Percentiles rank a stretch among this genome's conserved stretches.
These are phyloP conservation scores for Hymenoscyphus occultus DNA, from an alignment of 2,329 filamentous ascomycete genomes.

Conservation along the genomic window DNA sequence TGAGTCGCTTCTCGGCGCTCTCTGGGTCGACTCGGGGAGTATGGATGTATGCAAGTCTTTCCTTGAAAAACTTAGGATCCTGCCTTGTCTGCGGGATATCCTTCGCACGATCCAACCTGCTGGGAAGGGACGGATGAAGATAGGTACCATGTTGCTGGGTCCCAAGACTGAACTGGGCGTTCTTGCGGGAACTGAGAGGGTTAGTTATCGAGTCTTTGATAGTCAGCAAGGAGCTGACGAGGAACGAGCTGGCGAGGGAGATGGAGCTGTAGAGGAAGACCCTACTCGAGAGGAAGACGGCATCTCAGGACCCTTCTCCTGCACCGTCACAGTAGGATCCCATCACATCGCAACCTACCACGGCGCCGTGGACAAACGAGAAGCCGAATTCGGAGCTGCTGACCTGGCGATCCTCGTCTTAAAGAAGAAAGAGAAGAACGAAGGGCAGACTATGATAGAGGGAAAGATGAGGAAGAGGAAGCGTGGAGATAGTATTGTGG, in stretches of 20 bases:
- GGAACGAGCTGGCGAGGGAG: too few relatives aligned
- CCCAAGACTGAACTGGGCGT: background rate
- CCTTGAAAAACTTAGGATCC: conserved; percentile 61
- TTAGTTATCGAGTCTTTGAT: background rate
- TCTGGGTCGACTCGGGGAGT: conserved; percentile 76
- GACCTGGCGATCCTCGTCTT: background rate
- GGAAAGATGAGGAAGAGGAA: too few relatives aligned
- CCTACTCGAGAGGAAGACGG: background rate
- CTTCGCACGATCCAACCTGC: conserved; percentile 41
- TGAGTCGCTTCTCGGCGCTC: conserved; percentile 75
- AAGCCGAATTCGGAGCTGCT: background rate
- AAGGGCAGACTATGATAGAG: background rate
- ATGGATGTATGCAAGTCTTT: conserved; percentile 58
- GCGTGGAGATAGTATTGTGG: too few relatives aligned
- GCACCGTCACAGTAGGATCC: background rate
- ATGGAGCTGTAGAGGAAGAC: background rate
- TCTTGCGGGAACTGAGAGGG: background rate
- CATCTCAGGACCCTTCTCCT: background rate
- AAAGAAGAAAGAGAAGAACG: too few relatives aligned
- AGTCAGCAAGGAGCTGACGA: too few relatives aligned
- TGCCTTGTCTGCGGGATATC: conserved; percentile 60
- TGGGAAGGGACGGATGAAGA: background rate
- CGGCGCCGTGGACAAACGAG: background rate
- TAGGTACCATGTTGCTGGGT: background rate
- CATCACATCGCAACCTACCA: background rate